A percentile compares a stretch with the other conserved stretches of the same genome.
phyloP scores from a whole-genome alignment of 2,329 filamentous ascomycete genomes.

The Lasiodiplodia hormozganensis region DNA sequence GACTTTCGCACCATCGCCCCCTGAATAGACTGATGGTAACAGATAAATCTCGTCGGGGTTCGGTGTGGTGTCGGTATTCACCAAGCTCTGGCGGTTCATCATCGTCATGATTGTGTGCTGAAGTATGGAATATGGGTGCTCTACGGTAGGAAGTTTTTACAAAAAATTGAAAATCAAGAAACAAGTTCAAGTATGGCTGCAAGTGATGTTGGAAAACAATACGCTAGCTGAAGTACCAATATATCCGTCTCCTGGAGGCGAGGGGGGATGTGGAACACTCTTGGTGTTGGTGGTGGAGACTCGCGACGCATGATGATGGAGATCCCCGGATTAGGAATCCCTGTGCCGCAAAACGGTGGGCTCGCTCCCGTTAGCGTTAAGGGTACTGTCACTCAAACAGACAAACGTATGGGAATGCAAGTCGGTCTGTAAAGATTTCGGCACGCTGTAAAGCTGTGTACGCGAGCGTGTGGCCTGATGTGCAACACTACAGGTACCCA shows the following conservation, averaged over 20 bases:
- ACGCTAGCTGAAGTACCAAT: background rate
- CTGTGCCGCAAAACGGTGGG: background rate
- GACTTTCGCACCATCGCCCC: background rate
- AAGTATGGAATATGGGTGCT: background rate
- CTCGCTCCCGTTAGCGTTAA: background rate
- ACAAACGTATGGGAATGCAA: background rate
- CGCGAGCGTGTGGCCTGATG: background rate
- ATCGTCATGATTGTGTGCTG: background rate
- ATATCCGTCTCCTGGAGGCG: background rate
- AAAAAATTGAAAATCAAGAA: background rate
- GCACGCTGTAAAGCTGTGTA: background rate
- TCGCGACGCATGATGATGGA: constrained; percentile 11
- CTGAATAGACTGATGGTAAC: background rate
- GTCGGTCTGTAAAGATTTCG: background rate
- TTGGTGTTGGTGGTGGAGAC: background rate
- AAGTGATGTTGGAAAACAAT: background rate
- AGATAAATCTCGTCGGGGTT: background rate
- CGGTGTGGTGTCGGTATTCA: background rate
- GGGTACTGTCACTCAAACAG: background rate
- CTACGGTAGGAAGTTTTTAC: background rate
- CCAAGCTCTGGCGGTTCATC: background rate
- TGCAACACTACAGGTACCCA: background rate
- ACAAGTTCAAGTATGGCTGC: background rate
- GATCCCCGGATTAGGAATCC: constrained; percentile 6
- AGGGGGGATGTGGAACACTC: background rate